Evolutionary conservation across 148 eudicot species (phyloP).

Genomic region (Rheum nobile): DNA sequence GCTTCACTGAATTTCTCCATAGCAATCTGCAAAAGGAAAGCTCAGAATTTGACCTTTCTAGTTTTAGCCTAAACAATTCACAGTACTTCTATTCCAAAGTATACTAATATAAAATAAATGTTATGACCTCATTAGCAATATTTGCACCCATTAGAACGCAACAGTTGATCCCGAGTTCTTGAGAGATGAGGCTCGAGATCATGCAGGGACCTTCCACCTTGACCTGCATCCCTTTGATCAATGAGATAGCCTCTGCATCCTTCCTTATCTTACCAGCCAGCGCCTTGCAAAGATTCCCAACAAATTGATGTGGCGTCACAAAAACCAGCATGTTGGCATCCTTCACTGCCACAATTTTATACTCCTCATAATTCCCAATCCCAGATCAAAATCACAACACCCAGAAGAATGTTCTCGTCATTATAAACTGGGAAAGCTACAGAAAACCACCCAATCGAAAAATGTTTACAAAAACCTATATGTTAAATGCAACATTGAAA

Average conservation of each 20-base stretch:
- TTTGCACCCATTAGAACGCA: slow-evolving; percentile 97
- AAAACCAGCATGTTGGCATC: slow-evolving; percentile 90
- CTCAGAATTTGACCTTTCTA: background rate
- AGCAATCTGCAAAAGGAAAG: slow-evolving; percentile 54
- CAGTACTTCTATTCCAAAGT: background rate
- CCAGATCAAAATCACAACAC: background rate
- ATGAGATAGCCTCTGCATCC: slow-evolving; percentile 72
- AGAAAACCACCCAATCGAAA: background rate
- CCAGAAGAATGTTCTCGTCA: background rate
- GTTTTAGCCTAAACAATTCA: background rate
- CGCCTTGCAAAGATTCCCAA: slow-evolving; percentile 61
- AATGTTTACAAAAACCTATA: background rate
- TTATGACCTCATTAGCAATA: slow-evolving; percentile 75
- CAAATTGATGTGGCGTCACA: slow-evolving; percentile 95
- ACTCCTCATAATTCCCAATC: background rate
- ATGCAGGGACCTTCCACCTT: slow-evolving; percentile 83
- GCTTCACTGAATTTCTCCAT: slow-evolving; percentile 91
- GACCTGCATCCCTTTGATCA: slow-evolving; percentile 97
- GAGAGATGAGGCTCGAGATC: slow-evolving; percentile 65
- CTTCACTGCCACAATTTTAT: slow-evolving; percentile 37
- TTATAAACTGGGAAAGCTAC: background rate
- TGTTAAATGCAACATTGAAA: background rate
- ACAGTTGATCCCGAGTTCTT: slow-evolving; percentile 53
- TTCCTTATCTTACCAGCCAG: slow-evolving; percentile 55
- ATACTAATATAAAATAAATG: background rate